Base-by-base conservation (phyloP, 2,329 filamentous ascomycete species). In the Diaporthe aspalathi region DNA sequence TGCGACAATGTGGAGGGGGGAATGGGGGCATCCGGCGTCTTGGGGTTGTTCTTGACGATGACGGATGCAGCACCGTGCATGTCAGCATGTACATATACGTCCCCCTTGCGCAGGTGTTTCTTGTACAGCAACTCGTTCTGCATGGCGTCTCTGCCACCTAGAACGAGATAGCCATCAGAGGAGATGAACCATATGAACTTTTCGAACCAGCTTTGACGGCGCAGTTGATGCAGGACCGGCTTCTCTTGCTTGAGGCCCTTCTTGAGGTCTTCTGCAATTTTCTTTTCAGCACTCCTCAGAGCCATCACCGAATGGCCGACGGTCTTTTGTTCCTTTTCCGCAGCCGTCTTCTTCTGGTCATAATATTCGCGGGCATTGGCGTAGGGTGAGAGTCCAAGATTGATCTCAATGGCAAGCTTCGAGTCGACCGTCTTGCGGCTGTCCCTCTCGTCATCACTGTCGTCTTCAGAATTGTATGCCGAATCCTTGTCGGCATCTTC, bases 141-240 rank as follows among this genome's bases (percentile, higher is more conserved):
- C 76, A 94, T 92, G 1, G 91, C 88, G 83, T 99, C 96, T 73
- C 94, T 94, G 20, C 94, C 95, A 54, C 91, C 95, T 20, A 99
- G 87, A 0, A 98, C 93, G 7, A 99, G 87, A 79, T 98, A 98
- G 5, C 95, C 95, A 78, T 99, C 96, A 0, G 94, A 97, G 0
- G 95, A 98, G 76, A 98, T 89, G 82, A 99, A 99, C 88, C 94
- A 98, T 35, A 91, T 85, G 77, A 97, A 99, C 81, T 99, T 99
- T 78, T 99, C 96, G 76, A 98, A 99, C 96, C 96, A 99, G 77
- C 95, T 89, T 75, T 91, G 92, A 77, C 91, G 92, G 70, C 96
- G 89, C 11, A 97, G 92, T 0, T 93, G 94, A 56, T 95, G 91
- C 12, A 98, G 83, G 2, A 97, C 85, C 24, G 94, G 92, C 80